Percentiles rank a stretch among this genome's conserved stretches.
Evolutionary conservation across 495 filamentous ascomycete species (phyloP).

Genomic region (Lasiosphaeria miniovina): DNA sequence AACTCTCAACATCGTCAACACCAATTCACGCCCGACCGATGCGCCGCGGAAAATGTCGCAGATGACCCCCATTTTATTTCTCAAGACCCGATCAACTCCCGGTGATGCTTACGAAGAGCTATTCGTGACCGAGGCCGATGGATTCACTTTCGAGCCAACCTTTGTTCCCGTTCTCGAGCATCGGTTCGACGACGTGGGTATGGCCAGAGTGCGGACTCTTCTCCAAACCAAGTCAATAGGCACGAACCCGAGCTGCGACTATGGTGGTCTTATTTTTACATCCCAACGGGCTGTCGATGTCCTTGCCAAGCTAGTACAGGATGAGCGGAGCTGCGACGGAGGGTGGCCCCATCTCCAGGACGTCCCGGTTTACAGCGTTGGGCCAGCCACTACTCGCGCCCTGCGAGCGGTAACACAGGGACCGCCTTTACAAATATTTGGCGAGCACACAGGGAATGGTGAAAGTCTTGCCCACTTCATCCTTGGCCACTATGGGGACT

Average conservation of each 20-base stretch:
- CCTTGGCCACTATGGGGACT: constrained; percentile 61
- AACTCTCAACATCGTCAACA: background rate
- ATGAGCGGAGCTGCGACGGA: constrained; percentile 31
- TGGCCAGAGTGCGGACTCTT: constrained; percentile 36
- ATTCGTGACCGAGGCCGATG: constrained; percentile 50
- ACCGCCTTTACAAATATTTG: constrained; percentile 57
- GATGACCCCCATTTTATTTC: constrained; percentile 64
- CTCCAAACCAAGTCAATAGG: constrained; percentile 38
- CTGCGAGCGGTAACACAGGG: constrained; percentile 55
- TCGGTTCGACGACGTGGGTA: constrained; percentile 44
- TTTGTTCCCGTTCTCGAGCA: constrained; percentile 89
- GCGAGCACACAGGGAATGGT: constrained; percentile 77
- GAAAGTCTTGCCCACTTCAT: constrained; percentile 75
- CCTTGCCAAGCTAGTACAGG: constrained; percentile 64
- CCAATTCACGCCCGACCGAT: background rate
- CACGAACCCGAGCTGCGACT: constrained; percentile 37
- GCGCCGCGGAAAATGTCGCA: constrained; percentile 11
- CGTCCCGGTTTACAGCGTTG: constrained; percentile 80
- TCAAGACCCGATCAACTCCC: constrained; percentile 82
- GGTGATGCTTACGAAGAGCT: constrained; percentile 75
- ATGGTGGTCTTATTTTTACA: constrained; percentile 88
- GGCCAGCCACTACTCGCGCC: constrained; percentile 80
- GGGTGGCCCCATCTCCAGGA: constrained; percentile 48
- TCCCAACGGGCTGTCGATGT: constrained; percentile 92
- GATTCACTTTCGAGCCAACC: constrained; percentile 53